Evolutionary conservation across 2,329 filamentous ascomycete species (phyloP).

Genomic region (Massarina eburnea): DNA sequence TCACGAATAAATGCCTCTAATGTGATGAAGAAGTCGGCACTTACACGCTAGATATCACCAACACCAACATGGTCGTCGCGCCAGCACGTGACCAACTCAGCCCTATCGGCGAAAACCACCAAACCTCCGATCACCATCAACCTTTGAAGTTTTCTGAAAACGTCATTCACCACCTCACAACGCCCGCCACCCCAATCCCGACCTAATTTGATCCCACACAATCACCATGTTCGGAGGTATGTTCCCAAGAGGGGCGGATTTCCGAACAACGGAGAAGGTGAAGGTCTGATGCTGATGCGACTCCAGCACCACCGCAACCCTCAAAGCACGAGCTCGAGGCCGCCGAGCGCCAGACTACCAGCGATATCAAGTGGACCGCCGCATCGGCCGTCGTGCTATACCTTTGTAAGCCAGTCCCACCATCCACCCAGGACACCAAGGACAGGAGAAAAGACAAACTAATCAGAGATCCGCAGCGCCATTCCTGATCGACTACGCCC

Average conservation of each 20-base stretch:
- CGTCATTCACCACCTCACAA: conserved; percentile 5
- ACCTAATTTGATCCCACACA: conserved; percentile 13
- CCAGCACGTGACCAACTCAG: background rate
- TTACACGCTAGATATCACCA: too few relatives aligned
- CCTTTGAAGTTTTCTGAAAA: conserved; percentile 7
- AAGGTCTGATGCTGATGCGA: background rate
- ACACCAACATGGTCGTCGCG: background rate
- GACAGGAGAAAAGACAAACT: background rate
- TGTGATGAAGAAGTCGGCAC: too few relatives aligned
- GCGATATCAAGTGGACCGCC: conserved; percentile 68
- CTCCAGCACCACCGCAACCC: conserved; percentile 67
- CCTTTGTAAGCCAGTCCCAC: conserved; percentile 62
- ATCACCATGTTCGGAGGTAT: conserved; percentile 61
- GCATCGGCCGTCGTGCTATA: conserved; percentile 70
- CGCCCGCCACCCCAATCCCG: conserved; percentile 1
- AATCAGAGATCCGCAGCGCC: conserved; percentile 46
- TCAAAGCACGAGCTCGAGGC: conserved; percentile 68
- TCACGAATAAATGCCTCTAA: too few relatives aligned
- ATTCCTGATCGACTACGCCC: conserved; percentile 57
- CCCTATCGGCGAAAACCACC: conserved; percentile 3
- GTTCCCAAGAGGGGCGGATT: too few relatives aligned
- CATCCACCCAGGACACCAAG: background rate
- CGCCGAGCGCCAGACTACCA: conserved; percentile 65
- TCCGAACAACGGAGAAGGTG: background rate
- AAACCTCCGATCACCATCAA: background rate